Evolutionary conservation across 2,329 filamentous ascomycete genomes (phyloP), one percentile per base, ranked within the genome.

Genomic region (Lasiodiplodia hormozganensis): DNA sequence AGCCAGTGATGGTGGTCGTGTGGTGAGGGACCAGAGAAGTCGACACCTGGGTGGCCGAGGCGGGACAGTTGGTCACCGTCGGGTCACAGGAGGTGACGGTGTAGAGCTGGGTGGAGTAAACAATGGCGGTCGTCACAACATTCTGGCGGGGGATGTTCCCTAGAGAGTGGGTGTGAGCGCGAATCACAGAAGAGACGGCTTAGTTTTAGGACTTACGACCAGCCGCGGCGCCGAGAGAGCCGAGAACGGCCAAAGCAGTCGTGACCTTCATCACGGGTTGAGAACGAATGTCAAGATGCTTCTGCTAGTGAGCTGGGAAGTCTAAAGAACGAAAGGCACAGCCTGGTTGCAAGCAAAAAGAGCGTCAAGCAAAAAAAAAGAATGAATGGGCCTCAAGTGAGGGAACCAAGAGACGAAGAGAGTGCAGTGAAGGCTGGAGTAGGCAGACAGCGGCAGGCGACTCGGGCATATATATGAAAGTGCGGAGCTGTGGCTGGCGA

Each of bases 31-130:
- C 60, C 12, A 64, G 60, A 1, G 47, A 52, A 18, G 60, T 64
- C n/a, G 60, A 16, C 31, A 64, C 18, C 4, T 38, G 43, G n/a
- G 60, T 64, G 4, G 60, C 60, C 18, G 60, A 64, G 7, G 71
- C 71, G 2, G 75, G 72, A 60, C 71, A 73, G 67, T 74, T 71
- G 25, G 65, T 67, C 28, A 67, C 56, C 2, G 40, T 51, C n/a
- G 65, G 7, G 28, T 57, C 65, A 31, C 65, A 64, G n/a, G 60
- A 64, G 8, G 60, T 64, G 12, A 64, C 43, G 14, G 65, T 67
- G 65, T 25, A 36, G n/a, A 67, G 31, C 43, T 57, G 56, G 14
- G 65, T 67, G n/a, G 65, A 49, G 54, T 67, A 67, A 31, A 67
- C 54, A 16, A 58, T 36, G 6, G 40, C 31, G 11, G 65, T 67